Evolutionary conservation across 192 early-diverging fungal genomes (phyloP), one percentile per base, ranked within the genome.

Genomic region (Backusella tuberculispora): DNA sequence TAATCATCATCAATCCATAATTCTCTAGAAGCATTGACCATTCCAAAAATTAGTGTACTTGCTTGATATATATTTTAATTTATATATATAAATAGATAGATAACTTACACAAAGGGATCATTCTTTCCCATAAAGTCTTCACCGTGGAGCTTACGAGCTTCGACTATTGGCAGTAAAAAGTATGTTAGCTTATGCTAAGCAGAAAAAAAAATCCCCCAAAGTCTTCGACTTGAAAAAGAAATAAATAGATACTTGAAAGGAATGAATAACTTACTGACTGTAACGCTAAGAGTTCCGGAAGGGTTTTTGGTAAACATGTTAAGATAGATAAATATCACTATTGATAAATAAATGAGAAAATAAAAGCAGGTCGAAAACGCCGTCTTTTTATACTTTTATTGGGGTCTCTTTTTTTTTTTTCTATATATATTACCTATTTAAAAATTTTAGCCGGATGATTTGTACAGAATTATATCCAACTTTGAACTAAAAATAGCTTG

Each of bases 81-180:
- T 70, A 4, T 56, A n/a, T 37, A 48, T 26, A 38, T 12, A 72
- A 29, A 72, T 15, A 41, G 3, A 34, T 19, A 41, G 66, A 69
- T 47, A 24, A 69, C 41, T 53, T 72, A 45, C 34, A 73, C 42
- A 34, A 56, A 75, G 6, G 53, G 66, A n/a, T 78, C 65, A 41
- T 76, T 76, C 75, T 78, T 81, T 29, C 80, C 75, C 43, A 75
- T 47, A 26, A 74, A 34, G 40, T 81, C 80, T 43, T 74, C 76
- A 56, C 71, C 73, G 19, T 81, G 77, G 60, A 81, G 71, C 1
- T 77, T 77, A 46, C 64, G 77, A 12, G 72, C 80, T 67, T 78
- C 76, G 19, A 75, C 79, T 81, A 40, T 60, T 63, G 34, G 26
- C 12, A 38, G 15, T 46, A 29, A 43, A 41, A n/a, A 47, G 12